Conservation (phyloP, 768 basidiomycete genomes). For the Gymnopilus dilepis region DNA sequence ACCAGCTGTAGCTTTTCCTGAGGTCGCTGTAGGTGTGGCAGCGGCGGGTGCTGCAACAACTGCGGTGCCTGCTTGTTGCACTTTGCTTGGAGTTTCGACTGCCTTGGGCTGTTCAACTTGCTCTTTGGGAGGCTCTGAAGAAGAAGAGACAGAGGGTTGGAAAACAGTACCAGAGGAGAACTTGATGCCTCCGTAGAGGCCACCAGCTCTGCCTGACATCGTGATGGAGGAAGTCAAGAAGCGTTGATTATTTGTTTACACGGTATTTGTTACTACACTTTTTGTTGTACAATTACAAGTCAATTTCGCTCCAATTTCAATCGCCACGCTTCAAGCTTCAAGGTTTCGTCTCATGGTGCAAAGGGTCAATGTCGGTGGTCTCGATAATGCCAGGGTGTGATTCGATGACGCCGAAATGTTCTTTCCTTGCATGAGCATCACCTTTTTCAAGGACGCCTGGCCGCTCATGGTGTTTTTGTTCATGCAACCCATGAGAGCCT, state of each 20-base stretch:
- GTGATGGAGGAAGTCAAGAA: conserved; percentile 31
- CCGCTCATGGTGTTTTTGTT: conserved; percentile 35
- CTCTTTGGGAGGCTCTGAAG: conserved; percentile 20
- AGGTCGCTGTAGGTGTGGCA: conserved; percentile 28
- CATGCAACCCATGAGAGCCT: conserved; percentile 51
- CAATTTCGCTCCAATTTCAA: not conserved
- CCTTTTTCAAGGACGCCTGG: conserved; percentile 59
- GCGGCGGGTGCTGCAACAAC: conserved; percentile 19
- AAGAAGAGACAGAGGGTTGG: conserved; percentile 34
- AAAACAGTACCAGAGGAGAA: conserved; percentile 75
- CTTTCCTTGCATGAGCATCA: conserved; percentile 32
- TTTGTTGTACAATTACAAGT: not conserved
- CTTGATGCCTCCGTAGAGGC: conserved; percentile 86
- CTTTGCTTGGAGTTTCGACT: conserved; percentile 19
- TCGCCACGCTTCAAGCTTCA: too few species aligned
- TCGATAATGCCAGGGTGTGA: conserved; percentile 62
- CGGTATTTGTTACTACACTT: conserved; percentile 5
- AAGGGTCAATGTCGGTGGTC: conserved; percentile 55
- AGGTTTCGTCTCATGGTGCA: conserved; percentile 47
- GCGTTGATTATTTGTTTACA: conserved; percentile 11
- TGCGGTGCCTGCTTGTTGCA: conserved; percentile 20
- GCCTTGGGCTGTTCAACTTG: conserved; percentile 25
- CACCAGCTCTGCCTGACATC: conserved; percentile 82
- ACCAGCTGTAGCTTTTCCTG: conserved; percentile 61
- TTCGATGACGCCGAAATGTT: conserved; percentile 55